These are phyloP conservation scores for Selaginella moellendorffii DNA, from an alignment of 75 land plant species.

Conservation along the genomic window DNA sequence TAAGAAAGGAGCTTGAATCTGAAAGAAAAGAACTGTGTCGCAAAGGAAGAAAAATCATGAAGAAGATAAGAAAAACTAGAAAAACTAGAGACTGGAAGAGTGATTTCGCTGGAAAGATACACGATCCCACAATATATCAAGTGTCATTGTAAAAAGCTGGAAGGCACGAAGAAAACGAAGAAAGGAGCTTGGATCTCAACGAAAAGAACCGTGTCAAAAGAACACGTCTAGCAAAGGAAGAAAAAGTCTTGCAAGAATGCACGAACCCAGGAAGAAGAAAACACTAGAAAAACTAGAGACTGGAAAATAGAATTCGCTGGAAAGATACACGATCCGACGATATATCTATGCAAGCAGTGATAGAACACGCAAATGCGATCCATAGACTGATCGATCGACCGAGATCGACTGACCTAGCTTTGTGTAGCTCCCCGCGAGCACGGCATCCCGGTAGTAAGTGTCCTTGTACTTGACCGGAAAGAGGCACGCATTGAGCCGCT, in stretches of 20 bases:
- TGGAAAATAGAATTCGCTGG: no score
- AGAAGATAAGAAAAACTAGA: no score
- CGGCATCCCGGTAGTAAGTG: neutral
- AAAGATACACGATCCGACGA: no score
- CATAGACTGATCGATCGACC: neutral
- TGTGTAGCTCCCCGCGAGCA: slow-evolving; percentile 1
- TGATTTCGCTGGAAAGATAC: no score
- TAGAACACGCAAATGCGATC: neutral
- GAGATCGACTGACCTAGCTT: slow-evolving; percentile 3
- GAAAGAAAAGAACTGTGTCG: no score
- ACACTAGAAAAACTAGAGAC: neutral
- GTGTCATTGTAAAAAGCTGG: no score
- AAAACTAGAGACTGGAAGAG: no score
- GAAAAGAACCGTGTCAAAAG: no score
- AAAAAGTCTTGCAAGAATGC: neutral
- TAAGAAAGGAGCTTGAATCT: neutral
- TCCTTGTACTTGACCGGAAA: slow-evolving; percentile 9
- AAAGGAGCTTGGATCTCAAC: neutral
- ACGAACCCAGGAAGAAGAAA: neutral
- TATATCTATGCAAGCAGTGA: neutral
- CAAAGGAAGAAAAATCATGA: no score
- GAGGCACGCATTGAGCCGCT: slow-evolving; percentile 3
- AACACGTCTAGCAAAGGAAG: no score
- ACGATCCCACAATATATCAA: no score
- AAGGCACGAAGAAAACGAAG: no score